Conservation (phyloP, 148 eudicot species). For the Rhododendron ferrugineum region DNA sequence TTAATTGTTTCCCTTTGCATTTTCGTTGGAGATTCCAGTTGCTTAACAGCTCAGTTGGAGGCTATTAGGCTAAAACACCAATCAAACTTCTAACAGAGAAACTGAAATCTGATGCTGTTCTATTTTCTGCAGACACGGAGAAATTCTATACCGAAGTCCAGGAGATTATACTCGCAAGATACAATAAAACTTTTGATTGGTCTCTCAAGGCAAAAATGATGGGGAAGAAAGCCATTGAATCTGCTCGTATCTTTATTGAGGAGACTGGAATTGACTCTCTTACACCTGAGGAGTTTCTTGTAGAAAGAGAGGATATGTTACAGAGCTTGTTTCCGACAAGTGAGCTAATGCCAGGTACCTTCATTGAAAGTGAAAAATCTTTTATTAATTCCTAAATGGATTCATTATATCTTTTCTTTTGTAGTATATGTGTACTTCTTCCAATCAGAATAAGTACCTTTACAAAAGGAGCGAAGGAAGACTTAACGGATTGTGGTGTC, state of each 20-base stretch:
- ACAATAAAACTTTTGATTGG: slow-evolving; percentile 95
- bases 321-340: slow-evolving; percentile 69
- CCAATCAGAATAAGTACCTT: neutral
- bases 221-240: slow-evolving; percentile 95
- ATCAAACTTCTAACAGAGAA: neutral
- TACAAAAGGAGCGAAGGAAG: neutral
- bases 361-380: neutral
- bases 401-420: neutral
- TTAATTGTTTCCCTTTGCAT: neutral
- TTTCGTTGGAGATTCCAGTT: neutral
- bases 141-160: slow-evolving; percentile 90
- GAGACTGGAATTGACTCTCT: slow-evolving; percentile 81
- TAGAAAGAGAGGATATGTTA: slow-evolving; percentile 83
- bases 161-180: slow-evolving; percentile 72
- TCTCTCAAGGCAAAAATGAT: slow-evolving; percentile 95
- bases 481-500: neutral
- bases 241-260: slow-evolving; percentile 87
- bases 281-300: slow-evolving; percentile 83
- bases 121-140: slow-evolving; percentile 70
- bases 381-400: neutral
- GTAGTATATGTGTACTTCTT: neutral
- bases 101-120: neutral
- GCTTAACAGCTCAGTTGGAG: too few relatives aligned
- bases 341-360: slow-evolving; percentile 91
- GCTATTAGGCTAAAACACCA: too few relatives aligned